Percentiles rank a stretch among this genome's conserved stretches.
These are phyloP conservation scores for Penicillium canariense DNA, from an alignment of 495 filamentous ascomycete genomes.

Conservation along the genomic window DNA sequence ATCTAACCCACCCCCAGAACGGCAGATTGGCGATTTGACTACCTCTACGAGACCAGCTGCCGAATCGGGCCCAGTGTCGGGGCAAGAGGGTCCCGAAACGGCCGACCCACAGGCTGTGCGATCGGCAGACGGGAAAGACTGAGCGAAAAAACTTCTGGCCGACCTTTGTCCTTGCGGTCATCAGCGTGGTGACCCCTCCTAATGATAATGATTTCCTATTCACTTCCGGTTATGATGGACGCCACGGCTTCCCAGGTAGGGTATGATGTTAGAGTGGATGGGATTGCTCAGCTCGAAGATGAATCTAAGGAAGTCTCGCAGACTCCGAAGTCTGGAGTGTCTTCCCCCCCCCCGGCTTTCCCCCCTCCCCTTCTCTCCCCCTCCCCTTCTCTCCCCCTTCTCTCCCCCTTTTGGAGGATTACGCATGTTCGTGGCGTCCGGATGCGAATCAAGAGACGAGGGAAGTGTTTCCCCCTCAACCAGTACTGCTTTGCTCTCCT, in stretches of 20 bases:
- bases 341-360: too few species aligned
- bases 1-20: constrained; percentile 22
- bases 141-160: not conserved
- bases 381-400: too few species aligned
- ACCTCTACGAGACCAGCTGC: constrained; percentile 10
- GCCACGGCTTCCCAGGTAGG: not conserved
- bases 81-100: constrained; percentile 26
- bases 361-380: too few species aligned
- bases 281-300: too few species aligned
- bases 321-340: too few species aligned
- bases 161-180: not conserved
- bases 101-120: constrained; percentile 21
- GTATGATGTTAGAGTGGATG: too few species aligned
- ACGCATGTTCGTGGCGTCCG: too few species aligned
- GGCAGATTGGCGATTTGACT: constrained; percentile 36
- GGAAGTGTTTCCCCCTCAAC: too few species aligned
- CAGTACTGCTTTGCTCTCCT: too few species aligned
- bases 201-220: not conserved
- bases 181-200: not conserved
- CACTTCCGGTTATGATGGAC: not conserved
- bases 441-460: too few species aligned
- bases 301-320: too few species aligned
- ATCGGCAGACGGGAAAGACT: constrained; percentile 29
- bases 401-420: too few species aligned
- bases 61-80: constrained; percentile 14